phyloP scores from a whole-genome alignment of 2,329 filamentous ascomycete species.

The Coleophoma cylindrospora region DNA sequence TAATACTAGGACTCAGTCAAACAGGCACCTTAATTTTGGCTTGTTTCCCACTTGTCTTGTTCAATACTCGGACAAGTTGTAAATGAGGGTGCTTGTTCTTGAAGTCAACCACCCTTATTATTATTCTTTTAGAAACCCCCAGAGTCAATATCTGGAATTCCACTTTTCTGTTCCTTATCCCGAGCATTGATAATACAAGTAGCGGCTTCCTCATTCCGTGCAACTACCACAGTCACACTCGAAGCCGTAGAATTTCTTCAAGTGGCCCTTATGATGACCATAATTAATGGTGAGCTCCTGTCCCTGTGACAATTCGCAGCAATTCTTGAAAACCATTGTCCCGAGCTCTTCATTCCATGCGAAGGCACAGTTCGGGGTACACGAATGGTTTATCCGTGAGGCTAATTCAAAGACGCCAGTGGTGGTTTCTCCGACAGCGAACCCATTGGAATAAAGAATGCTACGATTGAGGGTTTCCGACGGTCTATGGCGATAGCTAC shows the following conservation, averaged over 20 bases:
- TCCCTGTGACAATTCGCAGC: neutral
- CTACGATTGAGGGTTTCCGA: neutral
- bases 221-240: neutral
- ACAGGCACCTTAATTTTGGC: too few species aligned
- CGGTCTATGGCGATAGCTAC: neutral
- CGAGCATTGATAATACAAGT: too few species aligned
- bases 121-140: too few species aligned
- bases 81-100: too few species aligned
- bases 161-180: too few species aligned
- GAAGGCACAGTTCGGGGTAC: neutral
- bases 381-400: neutral
- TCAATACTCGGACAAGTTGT: too few species aligned
- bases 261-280: neutral
- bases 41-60: too few species aligned
- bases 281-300: neutral
- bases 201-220: neutral
- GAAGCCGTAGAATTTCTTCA: neutral
- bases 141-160: too few species aligned
- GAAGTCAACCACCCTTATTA: too few species aligned
- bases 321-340: neutral
- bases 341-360: neutral
- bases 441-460: neutral
- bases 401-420: neutral
- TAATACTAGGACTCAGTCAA: too few species aligned
- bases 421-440: neutral